Conservation (phyloP, 1,284 basidiomycete species). For the Golubevia pallescens region DNA sequence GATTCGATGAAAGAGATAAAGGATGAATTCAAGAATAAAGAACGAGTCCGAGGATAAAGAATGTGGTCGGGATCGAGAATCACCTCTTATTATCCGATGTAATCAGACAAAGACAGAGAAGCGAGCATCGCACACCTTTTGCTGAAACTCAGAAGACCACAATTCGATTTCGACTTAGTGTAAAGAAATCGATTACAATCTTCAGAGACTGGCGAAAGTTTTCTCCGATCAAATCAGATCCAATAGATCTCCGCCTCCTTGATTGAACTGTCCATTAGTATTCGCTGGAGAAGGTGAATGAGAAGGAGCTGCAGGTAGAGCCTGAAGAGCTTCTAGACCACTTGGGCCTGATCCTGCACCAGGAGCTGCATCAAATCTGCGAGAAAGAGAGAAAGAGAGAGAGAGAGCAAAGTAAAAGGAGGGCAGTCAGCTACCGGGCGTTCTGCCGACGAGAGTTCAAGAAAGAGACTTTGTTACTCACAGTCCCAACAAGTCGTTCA, state of each 20-base stretch:
- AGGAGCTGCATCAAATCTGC: conserved; percentile 39
- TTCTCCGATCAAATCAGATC: conserved; percentile 26
- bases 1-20: no score
- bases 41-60: no score
- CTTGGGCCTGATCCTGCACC: conserved; percentile 33
- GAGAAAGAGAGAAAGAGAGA: neutral
- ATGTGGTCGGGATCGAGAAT: no score
- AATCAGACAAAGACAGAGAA: no score
- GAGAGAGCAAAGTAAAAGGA: neutral
- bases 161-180: no score
- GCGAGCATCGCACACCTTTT: no score
- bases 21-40: no score
- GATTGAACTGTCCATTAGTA: conserved; percentile 9
- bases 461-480: conserved; percentile 4
- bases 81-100: no score
- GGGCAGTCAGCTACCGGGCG: neutral
- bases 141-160: no score
- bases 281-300: neutral
- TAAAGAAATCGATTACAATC: no score
- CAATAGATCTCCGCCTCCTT: conserved; percentile 23
- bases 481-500: conserved; percentile 50
- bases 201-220: conserved; percentile 1
- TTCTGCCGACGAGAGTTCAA: neutral
- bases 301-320: conserved; percentile 16
- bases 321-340: conserved; percentile 34